Base-by-base conservation (phyloP, 805 yeast genomes). In the Sugiyamaella lignohabitans region DNA sequence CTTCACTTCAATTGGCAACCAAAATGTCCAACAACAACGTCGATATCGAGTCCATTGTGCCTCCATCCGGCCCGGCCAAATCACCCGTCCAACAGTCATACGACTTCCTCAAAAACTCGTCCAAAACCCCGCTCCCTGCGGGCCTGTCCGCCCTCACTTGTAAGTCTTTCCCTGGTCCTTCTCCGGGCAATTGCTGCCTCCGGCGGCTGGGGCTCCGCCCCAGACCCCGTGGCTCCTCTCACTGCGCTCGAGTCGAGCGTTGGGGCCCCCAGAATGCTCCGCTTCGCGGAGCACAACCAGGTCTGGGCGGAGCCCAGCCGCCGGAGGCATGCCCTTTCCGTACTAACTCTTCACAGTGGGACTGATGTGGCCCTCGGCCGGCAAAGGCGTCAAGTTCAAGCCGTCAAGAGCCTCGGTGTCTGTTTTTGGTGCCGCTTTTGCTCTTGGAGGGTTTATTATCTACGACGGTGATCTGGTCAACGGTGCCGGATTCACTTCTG, bases 381-480 rank as follows among this genome's bases (percentile, higher is more conserved):
- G 43, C 1, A 39, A 29, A 14, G 27, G 36, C 11, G 47, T 47
- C 2, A 22, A 38, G 11, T 47, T 44, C 39, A 48, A 49, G 40
- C 60, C 60, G 4, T 36, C 55, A 14, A 38, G 48, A 21, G 48
- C 47, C 5, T 46, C 57, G n/a, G 48, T 53, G 24, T 30, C 47
- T 3, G 60, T 58, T 1, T 59, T 59, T 44, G 60, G 58, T 3
- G 43, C 51, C 2, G 57, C 56, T 20, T 55, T 57, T 48, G 62
- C 60, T 3, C 47, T 56, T 2, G 62, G 62, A 18, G 62, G 68
- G 19, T 64, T 59, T 54, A 82, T 88, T 70, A 75, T 83, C 36
- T 71, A 72, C 53, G 96, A 88, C 59, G 82, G 85, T 14, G 96
- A 87, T 58, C 65, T 78, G 18, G 73, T 75, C 40, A 80, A 84